Evolutionary conservation across 352 stramenopile species (phyloP).

Genomic region (Hyaloperonospora brassicae): DNA sequence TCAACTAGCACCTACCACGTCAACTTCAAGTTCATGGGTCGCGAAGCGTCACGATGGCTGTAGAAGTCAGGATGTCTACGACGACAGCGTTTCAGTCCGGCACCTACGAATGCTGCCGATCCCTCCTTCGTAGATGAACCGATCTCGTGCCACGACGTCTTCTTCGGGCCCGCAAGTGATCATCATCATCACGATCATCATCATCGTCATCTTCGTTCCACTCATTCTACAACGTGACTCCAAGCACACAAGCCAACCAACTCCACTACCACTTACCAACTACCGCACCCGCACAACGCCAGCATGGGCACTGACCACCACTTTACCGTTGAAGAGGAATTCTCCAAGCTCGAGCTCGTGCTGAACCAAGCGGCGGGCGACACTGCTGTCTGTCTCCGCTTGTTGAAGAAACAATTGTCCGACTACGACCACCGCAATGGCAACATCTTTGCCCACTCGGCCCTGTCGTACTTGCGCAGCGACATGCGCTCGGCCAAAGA

Average conservation of each 20-base stretch:
- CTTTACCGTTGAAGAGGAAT: slow-evolving; percentile 14
- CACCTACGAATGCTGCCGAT: too few species aligned
- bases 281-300: neutral
- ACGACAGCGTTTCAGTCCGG: too few species aligned
- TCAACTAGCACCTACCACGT: neutral
- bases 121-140: too few species aligned
- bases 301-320: slow-evolving; percentile 19
- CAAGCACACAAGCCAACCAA: slow-evolving; percentile 15
- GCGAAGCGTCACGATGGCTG: slow-evolving; percentile 12
- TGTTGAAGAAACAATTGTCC: slow-evolving; percentile 21
- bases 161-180: too few species aligned
- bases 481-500: slow-evolving; percentile 26
- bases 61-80: neutral
- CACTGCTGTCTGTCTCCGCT: slow-evolving; percentile 13
- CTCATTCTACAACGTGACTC: slow-evolving; percentile 22
- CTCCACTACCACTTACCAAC: neutral
- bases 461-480: slow-evolving; percentile 17
- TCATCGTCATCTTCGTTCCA: neutral
- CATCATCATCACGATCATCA: neutral
- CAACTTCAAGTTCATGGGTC: neutral
- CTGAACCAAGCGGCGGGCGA: slow-evolving; percentile 19
- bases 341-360: slow-evolving; percentile 22
- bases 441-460: slow-evolving; percentile 23
- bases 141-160: neutral
- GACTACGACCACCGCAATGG: slow-evolving; percentile 27